Percentiles rank a stretch among this genome's conserved stretches.
Evolutionary conservation across 129 eudicot species (phyloP).

Genomic region (Lactuca sativa): DNA sequence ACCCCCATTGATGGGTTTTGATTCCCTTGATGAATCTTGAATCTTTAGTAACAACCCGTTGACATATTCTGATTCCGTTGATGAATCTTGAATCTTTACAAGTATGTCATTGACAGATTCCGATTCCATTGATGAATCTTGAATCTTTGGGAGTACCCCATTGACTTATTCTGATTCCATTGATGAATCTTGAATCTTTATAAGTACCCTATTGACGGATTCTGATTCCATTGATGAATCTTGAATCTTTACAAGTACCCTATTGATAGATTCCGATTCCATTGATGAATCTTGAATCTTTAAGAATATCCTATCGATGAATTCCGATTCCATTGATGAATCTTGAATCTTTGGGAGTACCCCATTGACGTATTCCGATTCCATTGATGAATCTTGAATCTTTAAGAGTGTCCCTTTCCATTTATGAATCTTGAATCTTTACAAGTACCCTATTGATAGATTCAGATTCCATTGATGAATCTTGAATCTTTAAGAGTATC

Average conservation of each 20-base stretch:
- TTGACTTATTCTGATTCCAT: conserved; percentile 32
- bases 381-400: conserved; percentile 22
- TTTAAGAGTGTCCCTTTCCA: no score
- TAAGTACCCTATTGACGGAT: conserved; percentile 14
- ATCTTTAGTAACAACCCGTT: background rate
- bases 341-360: conserved; percentile 32
- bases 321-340: conserved; percentile 38
- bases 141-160: background rate
- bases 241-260: conserved; percentile 26
- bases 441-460: conserved; percentile 23
- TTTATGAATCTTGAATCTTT: conserved; percentile 38
- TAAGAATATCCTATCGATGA: conserved; percentile 15
- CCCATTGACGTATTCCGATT: conserved; percentile 27
- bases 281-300: conserved; percentile 34
- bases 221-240: conserved; percentile 38
- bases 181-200: conserved; percentile 33
- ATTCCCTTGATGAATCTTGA: background rate
- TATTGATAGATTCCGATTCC: conserved; percentile 31
- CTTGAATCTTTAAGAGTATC: conserved; percentile 27
- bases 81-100: background rate
- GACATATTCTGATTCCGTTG: conserved; percentile 32
- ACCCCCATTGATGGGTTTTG: background rate
- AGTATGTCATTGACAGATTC: background rate
- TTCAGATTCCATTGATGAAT: conserved; percentile 33
- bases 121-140: background rate